Percentiles rank a stretch among this genome's conserved stretches.
Conservation (phyloP, 805 yeast genomes). For the Monosporozyma aquatica region DNA sequence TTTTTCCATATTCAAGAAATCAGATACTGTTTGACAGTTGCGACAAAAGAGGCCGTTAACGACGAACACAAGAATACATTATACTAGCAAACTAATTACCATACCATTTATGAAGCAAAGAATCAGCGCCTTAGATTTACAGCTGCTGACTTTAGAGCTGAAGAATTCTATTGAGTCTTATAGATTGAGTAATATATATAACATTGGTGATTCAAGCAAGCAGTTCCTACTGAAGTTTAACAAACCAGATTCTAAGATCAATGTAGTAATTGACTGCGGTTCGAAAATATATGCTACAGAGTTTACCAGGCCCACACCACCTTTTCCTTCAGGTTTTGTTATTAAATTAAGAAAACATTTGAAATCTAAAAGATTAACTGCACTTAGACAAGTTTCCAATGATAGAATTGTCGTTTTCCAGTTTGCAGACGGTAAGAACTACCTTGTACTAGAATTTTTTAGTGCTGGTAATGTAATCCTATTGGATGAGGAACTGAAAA, state of each 20-base stretch:
- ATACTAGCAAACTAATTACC: no score
- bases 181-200: conserved; percentile 78
- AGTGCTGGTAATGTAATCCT: conserved; percentile 88
- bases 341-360: conserved; percentile 79
- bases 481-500: conserved; percentile 58
- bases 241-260: conserved; percentile 71
- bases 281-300: conserved; percentile 70
- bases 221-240: conserved; percentile 75
- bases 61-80: no score
- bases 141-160: conserved; percentile 60
- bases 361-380: conserved; percentile 67
- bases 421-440: conserved; percentile 72
- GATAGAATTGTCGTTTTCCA: conserved; percentile 80
- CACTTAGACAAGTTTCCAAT: conserved; percentile 61
- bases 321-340: conserved; percentile 77
- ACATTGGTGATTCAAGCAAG: conserved; percentile 58
- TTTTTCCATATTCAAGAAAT: no score
- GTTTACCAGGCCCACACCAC: conserved; percentile 72
- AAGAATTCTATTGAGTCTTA: conserved; percentile 47
- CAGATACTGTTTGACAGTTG: no score
- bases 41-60: no score
- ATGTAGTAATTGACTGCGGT: conserved; percentile 77
- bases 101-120: conserved; percentile 82
- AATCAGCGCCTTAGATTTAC: conserved; percentile 74
- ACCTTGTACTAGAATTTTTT: conserved; percentile 81